Evolutionary conservation across 129 eudicot species (phyloP).

Genomic region (Silybum marianum): DNA sequence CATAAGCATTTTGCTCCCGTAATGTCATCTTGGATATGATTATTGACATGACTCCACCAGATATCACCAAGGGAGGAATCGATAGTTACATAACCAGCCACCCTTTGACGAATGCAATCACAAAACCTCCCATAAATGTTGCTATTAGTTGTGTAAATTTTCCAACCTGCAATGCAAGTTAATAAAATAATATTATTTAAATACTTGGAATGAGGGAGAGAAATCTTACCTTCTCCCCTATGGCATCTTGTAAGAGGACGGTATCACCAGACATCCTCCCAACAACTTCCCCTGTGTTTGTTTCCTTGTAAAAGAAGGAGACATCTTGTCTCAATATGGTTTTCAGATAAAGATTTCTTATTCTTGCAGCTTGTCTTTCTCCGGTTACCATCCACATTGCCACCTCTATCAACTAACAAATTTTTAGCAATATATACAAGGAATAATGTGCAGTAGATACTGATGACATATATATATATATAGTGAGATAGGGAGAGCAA

Average conservation of each 20-base stretch:
- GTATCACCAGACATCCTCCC: conserved; percentile 99
- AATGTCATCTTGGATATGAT: conserved; percentile 69
- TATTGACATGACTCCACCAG: conserved; percentile 67
- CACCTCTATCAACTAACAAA: conserved; percentile 55
- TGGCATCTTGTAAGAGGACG: conserved; percentile 91
- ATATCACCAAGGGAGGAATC: conserved; percentile 64
- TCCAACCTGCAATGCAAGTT: conserved; percentile 62
- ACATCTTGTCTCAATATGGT: conserved; percentile 89
- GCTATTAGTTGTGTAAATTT: conserved; percentile 69
- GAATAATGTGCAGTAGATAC: not conserved
- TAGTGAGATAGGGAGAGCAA: no score
- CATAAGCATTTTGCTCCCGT: conserved; percentile 78
- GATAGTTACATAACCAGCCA: conserved; percentile 87
- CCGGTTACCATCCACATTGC: conserved; percentile 94
- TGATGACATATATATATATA: not conserved
- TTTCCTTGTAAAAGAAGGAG: conserved; percentile 82
- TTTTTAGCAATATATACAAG: not conserved
- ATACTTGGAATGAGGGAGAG: not conserved
- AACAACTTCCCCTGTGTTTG: conserved; percentile 92
- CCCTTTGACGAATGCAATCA: conserved; percentile 69
- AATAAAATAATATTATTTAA: not conserved
- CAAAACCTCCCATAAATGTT: conserved; percentile 84
- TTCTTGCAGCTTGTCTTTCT: conserved; percentile 89
- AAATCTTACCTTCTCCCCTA: conserved; percentile 83
- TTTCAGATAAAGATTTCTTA: conserved; percentile 71